Evolutionary conservation across 495 filamentous ascomycete species (phyloP), one percentile per base, ranked within the genome.

Genomic region (Aspergillus biplanus): DNA sequence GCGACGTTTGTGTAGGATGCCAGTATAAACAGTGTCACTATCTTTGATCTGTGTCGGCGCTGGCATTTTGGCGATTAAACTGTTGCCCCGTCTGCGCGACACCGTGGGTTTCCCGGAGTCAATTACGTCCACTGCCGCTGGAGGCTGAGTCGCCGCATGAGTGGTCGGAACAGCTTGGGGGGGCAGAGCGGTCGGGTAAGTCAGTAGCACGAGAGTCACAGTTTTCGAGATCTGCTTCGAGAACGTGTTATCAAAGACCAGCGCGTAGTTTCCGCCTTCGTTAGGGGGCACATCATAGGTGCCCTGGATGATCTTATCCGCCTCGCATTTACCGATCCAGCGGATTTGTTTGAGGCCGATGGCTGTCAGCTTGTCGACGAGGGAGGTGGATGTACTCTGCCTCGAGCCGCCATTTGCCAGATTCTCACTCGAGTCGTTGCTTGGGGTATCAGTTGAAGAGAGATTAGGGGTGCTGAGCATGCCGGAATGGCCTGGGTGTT

Each of bases 211-310:
- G 65, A 98, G 90, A 18, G 94, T 98, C 12, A 91, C 91, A 44
- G 90, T 96, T 77, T 99, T 99, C 56, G 93, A 92, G 46, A 92
- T 87, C 71, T 93, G 90, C 78, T 97, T 98, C 54, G 93, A 96
- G 73, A 98, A 98, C 35, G 96, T 99, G 71, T 99, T 99, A 83
- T 99, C 95, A 71, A 99, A 97, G 32, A 98, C 91, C 58, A 99
- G 82, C 34, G 92, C 95, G 75, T 96, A 99, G 87, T 97, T 97
- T 60, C 93, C 95, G 3, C 90, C 91, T 57, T 91, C 86, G 13
- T 82, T 84, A 44, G 75, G 68, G 5, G 79, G 74, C 15, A 97
- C 92, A 71, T 96, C 87, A 74, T 92, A 92, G 15, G 89, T 95
- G 0, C 95, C 95, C 72, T 92, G 90, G 11, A 92, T 88, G n/a